A percentile compares a stretch with the other conserved stretches of the same genome.
Evolutionary conservation across 2,329 filamentous ascomycete species (phyloP).

Genomic region (Aspergillus alliaceus): DNA sequence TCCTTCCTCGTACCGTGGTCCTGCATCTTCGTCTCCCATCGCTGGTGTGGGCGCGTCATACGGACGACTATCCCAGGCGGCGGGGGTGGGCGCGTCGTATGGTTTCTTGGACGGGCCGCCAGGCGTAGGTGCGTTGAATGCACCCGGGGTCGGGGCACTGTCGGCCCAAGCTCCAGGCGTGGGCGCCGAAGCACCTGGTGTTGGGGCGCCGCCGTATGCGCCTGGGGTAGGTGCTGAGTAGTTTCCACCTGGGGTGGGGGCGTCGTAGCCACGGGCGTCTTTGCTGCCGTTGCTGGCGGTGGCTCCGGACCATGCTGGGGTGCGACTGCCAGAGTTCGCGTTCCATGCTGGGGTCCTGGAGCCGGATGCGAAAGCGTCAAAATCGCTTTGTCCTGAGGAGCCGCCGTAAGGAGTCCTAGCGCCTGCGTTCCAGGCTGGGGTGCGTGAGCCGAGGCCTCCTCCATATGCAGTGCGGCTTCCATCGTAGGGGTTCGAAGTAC

Average conservation of each 20-base stretch:
- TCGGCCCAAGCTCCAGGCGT: slow-evolving; percentile 49
- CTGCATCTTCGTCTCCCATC: slow-evolving; percentile 41
- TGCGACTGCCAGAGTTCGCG: slow-evolving; percentile 46
- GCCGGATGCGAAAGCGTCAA: slow-evolving; percentile 67
- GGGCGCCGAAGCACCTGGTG: slow-evolving; percentile 65
- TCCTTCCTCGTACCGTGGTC: slow-evolving; percentile 45
- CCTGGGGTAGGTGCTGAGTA: slow-evolving; percentile 69
- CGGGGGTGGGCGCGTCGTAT: slow-evolving; percentile 43
- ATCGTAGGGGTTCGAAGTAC: slow-evolving; percentile 61
- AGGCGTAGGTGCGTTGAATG: slow-evolving; percentile 46
- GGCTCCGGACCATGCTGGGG: slow-evolving; percentile 45
- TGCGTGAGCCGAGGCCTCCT: slow-evolving; percentile 58
- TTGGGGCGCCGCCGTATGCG: slow-evolving; percentile 58
- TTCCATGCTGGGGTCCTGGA: slow-evolving; percentile 76
- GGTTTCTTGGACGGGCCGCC: slow-evolving; percentile 30
- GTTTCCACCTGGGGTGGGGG: slow-evolving; percentile 68
- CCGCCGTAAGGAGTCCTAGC: slow-evolving; percentile 70
- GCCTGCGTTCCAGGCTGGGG: slow-evolving; percentile 76
- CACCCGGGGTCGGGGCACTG: slow-evolving; percentile 47
- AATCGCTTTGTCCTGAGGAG: slow-evolving; percentile 62
- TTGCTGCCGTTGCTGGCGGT: slow-evolving; percentile 29
- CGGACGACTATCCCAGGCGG: slow-evolving; percentile 32
- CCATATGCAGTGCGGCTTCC: slow-evolving; percentile 78
- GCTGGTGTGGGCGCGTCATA: slow-evolving; percentile 53
- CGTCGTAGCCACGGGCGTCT: slow-evolving; percentile 60